phyloP scores from a whole-genome alignment of 768 basidiomycete species.

The Hericium coralloides region DNA sequence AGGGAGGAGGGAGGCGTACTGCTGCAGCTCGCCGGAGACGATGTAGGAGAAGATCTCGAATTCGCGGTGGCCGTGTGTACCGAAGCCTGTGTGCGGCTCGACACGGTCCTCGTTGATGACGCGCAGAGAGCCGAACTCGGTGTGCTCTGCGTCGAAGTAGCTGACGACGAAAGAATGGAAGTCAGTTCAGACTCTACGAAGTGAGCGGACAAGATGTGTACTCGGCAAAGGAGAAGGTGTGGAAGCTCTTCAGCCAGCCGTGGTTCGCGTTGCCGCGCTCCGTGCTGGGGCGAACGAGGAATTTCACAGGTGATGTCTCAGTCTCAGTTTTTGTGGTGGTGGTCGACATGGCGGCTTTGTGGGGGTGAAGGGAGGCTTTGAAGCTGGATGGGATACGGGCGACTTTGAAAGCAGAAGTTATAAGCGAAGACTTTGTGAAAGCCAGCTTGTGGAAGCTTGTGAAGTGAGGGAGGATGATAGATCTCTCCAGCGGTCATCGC shows the following conservation, averaged over 20 bases:
- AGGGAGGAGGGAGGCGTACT: conserved; percentile 36
- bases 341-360: not conserved
- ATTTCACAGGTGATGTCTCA: conserved; percentile 11
- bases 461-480: not conserved
- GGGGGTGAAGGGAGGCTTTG: not conserved
- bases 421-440: not conserved
- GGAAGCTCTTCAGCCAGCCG: conserved; percentile 50
- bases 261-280: conserved; percentile 42
- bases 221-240: conserved; percentile 72
- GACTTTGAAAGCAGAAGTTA: not conserved
- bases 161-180: not conserved
- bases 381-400: not conserved
- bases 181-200: not conserved
- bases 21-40: conserved; percentile 69
- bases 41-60: conserved; percentile 92
- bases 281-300: conserved; percentile 28
- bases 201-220: conserved; percentile 13
- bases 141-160: not conserved
- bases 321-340: not conserved
- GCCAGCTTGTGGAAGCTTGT: not conserved
- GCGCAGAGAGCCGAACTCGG: conserved; percentile 61
- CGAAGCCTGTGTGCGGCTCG: conserved; percentile 69
- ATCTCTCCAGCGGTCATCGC: not conserved
- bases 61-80: conserved; percentile 73
- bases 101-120: conserved; percentile 94